A percentile compares a stretch with the other conserved stretches of the same genome.
These are phyloP conservation scores for Amanita muscaria DNA, from an alignment of 768 basidiomycete species.

Conservation along the genomic window DNA sequence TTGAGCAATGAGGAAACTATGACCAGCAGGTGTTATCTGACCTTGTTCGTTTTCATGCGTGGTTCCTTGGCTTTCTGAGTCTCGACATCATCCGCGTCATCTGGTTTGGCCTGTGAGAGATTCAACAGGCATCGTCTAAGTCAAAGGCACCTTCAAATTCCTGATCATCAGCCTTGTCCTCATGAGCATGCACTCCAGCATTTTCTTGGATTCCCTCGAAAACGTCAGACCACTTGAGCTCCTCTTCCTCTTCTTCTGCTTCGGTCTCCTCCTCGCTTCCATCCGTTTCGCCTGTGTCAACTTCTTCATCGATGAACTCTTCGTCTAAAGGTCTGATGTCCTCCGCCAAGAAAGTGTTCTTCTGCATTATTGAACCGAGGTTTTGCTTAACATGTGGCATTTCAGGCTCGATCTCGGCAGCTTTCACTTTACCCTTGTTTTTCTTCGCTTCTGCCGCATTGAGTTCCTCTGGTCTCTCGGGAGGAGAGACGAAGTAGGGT, in stretches of 20 bases:
- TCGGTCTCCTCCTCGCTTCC: constrained; percentile 28
- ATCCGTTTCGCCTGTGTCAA: constrained; percentile 27
- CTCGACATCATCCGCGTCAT: constrained; percentile 26
- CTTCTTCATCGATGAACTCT: constrained; percentile 36
- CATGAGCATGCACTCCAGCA: constrained; percentile 17
- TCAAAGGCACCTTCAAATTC: too few relatives aligned
- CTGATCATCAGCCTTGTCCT: constrained; percentile 16
- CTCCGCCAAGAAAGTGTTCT: constrained; percentile 79
- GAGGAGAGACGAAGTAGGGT: constrained; percentile 92
- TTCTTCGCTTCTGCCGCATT: constrained; percentile 56
- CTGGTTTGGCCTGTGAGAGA: too few relatives aligned
- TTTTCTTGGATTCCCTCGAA: constrained; percentile 50
- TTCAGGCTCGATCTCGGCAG: constrained; percentile 27
- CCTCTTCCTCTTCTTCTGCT: constrained; percentile 36
- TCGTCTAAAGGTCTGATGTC: constrained; percentile 66
- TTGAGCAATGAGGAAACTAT: not conserved
- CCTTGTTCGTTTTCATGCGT: constrained; percentile 94
- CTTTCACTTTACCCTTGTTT: constrained; percentile 50
- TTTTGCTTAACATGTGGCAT: constrained; percentile 76
- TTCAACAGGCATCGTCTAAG: too few relatives aligned
- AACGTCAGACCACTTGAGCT: constrained; percentile 81
- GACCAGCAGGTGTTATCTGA: constrained; percentile 18
- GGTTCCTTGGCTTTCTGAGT: constrained; percentile 42
- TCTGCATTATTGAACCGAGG: constrained; percentile 78
- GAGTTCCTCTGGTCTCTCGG: constrained; percentile 67